These are phyloP conservation scores for Thermochaetoides thermophila DNA, from an alignment of 495 filamentous ascomycete species.

Conservation along the genomic window DNA sequence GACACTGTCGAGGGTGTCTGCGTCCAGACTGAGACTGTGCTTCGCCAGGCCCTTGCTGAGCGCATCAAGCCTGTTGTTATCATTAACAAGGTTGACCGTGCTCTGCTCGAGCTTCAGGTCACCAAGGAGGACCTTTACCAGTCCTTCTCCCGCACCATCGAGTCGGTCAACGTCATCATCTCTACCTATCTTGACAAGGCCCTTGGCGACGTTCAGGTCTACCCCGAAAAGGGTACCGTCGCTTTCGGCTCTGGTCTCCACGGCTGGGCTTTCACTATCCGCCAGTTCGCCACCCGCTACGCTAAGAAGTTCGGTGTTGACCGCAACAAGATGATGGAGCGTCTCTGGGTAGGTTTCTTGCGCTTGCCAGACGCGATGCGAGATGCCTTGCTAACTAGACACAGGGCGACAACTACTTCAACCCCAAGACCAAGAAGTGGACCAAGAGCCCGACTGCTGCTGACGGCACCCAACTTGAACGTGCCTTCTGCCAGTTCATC, in stretches of 20 bases:
- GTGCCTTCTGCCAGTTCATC: slow-evolving; percentile 98
- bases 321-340: slow-evolving; percentile 99
- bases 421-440: slow-evolving; percentile 99
- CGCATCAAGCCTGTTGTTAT: slow-evolving; percentile 99
- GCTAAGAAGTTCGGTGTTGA: slow-evolving; percentile 99
- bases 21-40: slow-evolving; percentile 98
- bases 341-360: slow-evolving; percentile 67
- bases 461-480: slow-evolving; percentile 82
- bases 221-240: slow-evolving; percentile 89
- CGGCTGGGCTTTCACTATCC: slow-evolving; percentile 98
- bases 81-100: slow-evolving; percentile 99
- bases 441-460: slow-evolving; percentile 60
- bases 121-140: slow-evolving; percentile 99
- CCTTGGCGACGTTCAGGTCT: slow-evolving; percentile 96
- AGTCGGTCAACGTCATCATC: slow-evolving; percentile 99
- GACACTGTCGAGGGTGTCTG: slow-evolving; percentile 99
- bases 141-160: slow-evolving; percentile 96
- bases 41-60: slow-evolving; percentile 97
- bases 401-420: slow-evolving; percentile 98
- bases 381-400: not conserved
- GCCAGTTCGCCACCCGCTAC: slow-evolving; percentile 92
- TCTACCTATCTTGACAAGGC: slow-evolving; percentile 95
- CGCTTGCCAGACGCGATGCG: not conserved
- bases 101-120: slow-evolving; percentile 94
- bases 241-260: slow-evolving; percentile 99